Evolutionary conservation across 345 rosid species (phyloP).

Genomic region (Populus ilicifolia): DNA sequence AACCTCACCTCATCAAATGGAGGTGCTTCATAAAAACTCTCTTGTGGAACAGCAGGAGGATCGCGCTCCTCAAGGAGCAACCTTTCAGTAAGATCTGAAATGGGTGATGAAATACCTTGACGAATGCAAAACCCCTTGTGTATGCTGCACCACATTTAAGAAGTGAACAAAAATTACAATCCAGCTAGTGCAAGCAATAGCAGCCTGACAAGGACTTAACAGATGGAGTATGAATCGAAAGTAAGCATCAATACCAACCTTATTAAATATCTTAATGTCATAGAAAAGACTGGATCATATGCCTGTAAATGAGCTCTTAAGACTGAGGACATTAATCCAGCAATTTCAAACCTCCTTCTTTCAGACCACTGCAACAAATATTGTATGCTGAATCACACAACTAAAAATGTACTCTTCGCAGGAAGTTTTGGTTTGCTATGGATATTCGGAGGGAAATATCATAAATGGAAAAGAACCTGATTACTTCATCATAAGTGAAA

Average conservation of each 20-base stretch:
- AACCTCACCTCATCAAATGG: conserved; percentile 85
- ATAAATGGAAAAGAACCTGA: background rate
- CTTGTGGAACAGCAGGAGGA: conserved; percentile 67
- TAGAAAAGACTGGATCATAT: conserved; percentile 74
- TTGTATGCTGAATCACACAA: conserved; percentile 13
- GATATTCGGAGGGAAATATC: background rate
- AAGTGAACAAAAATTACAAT: conserved; percentile 1
- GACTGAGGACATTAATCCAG: conserved; percentile 82
- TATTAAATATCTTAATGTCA: conserved; percentile 83
- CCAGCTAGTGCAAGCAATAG: background rate
- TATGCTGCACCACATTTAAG: conserved; percentile 54
- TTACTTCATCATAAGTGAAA: background rate
- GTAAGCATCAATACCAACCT: conserved; percentile 38
- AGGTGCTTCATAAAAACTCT: conserved; percentile 67
- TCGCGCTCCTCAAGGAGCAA: conserved; percentile 87
- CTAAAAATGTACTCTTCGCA: background rate
- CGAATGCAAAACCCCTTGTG: conserved; percentile 77
- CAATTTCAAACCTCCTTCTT: conserved; percentile 82
- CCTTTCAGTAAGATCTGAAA: conserved; percentile 82
- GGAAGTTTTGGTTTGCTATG: background rate
- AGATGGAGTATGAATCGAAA: background rate
- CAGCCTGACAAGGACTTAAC: background rate
- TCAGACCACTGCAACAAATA: conserved; percentile 76
- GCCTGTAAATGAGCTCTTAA: conserved; percentile 83
- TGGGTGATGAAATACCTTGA: conserved; percentile 72